Percentiles rank a stretch among this genome's conserved stretches.
Evolutionary conservation across 441 rosid genomes (phyloP).

Genomic region (Theobroma grandiflorum): DNA sequence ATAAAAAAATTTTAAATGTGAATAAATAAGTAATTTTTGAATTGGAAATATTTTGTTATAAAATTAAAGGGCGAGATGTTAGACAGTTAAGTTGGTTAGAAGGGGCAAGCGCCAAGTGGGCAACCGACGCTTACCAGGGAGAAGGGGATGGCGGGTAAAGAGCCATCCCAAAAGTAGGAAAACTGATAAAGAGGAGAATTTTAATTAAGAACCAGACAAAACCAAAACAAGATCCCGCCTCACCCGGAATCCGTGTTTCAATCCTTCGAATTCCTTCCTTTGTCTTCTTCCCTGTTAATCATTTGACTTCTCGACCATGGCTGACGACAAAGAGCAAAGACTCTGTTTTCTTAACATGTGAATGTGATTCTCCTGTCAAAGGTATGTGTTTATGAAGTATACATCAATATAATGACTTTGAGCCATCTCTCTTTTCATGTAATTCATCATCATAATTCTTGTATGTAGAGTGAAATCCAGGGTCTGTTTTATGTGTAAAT

Average conservation of each 20-base stretch:
- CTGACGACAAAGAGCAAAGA: not conserved
- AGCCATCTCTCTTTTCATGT: not conserved
- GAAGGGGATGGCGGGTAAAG: constrained; percentile 11
- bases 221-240: not conserved
- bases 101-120: not conserved
- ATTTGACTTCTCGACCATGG: not conserved
- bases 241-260: not conserved
- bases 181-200: not conserved
- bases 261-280: not conserved
- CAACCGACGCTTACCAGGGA: not conserved
- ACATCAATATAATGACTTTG: not conserved
- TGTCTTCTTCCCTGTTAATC: not conserved
- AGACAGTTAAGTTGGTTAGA: not conserved
- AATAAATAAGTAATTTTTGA: not conserved
- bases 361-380: not conserved
- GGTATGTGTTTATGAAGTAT: not conserved
- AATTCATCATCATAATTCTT: not conserved
- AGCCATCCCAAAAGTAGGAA: not conserved
- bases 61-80: not conserved
- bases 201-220: not conserved
- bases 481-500: not conserved
- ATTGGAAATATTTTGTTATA: not conserved
- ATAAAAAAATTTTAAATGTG: too few relatives aligned
- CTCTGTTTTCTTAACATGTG: not conserved
- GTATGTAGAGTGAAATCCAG: not conserved